These are phyloP conservation scores for Grosmannia serpens DNA, from an alignment of 2,329 filamentous ascomycete species.

Conservation along the genomic window DNA sequence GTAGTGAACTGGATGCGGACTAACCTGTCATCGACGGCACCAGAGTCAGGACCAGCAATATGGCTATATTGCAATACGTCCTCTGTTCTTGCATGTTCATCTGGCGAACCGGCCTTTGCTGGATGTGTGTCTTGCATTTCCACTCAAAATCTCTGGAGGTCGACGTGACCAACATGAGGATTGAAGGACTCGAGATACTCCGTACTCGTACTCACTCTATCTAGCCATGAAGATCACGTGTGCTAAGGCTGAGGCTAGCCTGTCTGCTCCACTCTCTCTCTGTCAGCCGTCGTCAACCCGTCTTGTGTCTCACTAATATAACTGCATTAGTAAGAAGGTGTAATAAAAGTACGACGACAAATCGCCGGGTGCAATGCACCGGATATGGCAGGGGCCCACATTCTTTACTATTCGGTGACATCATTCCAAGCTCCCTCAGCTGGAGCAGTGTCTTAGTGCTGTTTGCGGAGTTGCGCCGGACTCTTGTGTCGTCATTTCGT, in stretches of 20 bases:
- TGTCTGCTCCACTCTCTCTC: too few species aligned
- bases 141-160: too few species aligned
- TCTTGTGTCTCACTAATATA: too few species aligned
- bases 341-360: too few species aligned
- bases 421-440: not conserved
- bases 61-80: constrained; percentile 39
- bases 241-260: too few species aligned
- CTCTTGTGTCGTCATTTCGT: not conserved
- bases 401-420: not conserved
- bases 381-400: not conserved
- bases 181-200: too few species aligned
- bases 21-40: constrained; percentile 26
- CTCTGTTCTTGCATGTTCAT: constrained; percentile 31
- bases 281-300: too few species aligned
- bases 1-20: not conserved
- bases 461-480: not conserved
- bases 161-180: too few species aligned
- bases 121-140: not conserved
- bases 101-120: constrained; percentile 2
- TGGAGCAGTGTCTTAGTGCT: not conserved
- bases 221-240: too few species aligned
- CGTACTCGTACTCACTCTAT: too few species aligned
- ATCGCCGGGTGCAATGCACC: not conserved
- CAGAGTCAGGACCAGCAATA: constrained; percentile 25
- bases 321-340: too few species aligned